Conservation (phyloP, 139 green algal genomes). For the Picochlorum sp. region DNA sequence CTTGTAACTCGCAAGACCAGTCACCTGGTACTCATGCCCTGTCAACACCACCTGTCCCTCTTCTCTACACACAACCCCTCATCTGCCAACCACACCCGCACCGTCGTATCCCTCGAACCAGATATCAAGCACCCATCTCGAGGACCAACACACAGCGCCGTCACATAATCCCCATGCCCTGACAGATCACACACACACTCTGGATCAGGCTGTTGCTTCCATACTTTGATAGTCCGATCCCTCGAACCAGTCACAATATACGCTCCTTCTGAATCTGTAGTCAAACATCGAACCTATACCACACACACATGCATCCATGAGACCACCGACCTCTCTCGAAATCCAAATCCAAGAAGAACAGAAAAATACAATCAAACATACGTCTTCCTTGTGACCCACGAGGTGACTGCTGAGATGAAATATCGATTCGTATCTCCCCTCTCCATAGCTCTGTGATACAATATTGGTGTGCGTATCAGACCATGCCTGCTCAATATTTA, state of each 20-base stretch:
- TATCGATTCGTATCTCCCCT: too few species aligned
- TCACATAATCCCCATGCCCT: constrained; percentile 79
- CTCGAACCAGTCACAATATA: constrained; percentile 67
- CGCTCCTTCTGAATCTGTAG: not conserved
- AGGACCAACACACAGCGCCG: constrained; percentile 48
- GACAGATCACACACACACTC: constrained; percentile 16
- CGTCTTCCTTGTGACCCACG: too few species aligned
- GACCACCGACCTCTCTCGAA: not conserved
- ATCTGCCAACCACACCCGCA: constrained; percentile 78
- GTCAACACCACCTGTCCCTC: constrained; percentile 30
- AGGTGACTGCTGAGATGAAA: too few species aligned
- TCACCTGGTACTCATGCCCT: constrained; percentile 79
- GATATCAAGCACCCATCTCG: constrained; percentile 38
- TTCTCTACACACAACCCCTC: not conserved
- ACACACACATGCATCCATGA: not conserved
- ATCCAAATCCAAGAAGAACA: not conserved
- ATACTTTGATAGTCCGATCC: constrained; percentile 60
- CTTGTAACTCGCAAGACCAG: constrained; percentile 45
- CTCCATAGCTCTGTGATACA: too few species aligned
- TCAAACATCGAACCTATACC: constrained; percentile 23
- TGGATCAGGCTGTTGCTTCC: constrained; percentile 13
- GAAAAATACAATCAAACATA: too few species aligned
- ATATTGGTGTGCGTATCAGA: too few species aligned
- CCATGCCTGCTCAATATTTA: too few species aligned
- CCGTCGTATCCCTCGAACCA: constrained; percentile 65